Evolutionary conservation across 1,284 basidiomycete genomes (phyloP).

Genomic region (Cryptococcus maquisensis): DNA sequence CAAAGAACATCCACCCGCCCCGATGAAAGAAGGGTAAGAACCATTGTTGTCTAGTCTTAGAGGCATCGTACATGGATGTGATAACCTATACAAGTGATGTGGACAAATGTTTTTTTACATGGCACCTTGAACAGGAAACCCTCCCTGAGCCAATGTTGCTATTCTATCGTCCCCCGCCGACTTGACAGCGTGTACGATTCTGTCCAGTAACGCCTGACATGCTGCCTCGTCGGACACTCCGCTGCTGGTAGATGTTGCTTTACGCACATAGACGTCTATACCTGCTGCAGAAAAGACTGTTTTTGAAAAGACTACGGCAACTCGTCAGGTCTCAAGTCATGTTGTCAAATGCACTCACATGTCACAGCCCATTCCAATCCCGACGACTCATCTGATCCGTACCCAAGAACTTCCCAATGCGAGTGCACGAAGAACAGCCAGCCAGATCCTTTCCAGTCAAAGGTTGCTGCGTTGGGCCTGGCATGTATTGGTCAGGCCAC

Average conservation of each 20-base stretch:
- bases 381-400: conserved; percentile 39
- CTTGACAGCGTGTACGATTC: conserved; percentile 19
- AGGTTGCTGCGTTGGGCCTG: conserved; percentile 45
- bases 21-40: too few species aligned
- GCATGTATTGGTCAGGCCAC: neutral
- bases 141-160: conserved; percentile 18
- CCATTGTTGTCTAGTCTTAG: too few species aligned
- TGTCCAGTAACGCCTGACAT: conserved; percentile 14
- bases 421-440: conserved; percentile 51
- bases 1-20: too few species aligned
- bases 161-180: conserved; percentile 16
- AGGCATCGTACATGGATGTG: too few species aligned
- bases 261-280: conserved; percentile 53
- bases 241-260: conserved; percentile 2
- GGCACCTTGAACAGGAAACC: conserved; percentile 29
- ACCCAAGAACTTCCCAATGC: conserved; percentile 55
- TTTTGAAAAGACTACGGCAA: conserved; percentile 51
- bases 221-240: conserved; percentile 2
- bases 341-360: conserved; percentile 29
- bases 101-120: too few species aligned
- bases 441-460: conserved; percentile 54
- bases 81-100: too few species aligned
- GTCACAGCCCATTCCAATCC: conserved; percentile 53
- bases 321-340: neutral
- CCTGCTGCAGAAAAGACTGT: conserved; percentile 57